phyloP scores from a whole-genome alignment of 2,329 filamentous ascomycete species.

The Xylaria arbuscula region DNA sequence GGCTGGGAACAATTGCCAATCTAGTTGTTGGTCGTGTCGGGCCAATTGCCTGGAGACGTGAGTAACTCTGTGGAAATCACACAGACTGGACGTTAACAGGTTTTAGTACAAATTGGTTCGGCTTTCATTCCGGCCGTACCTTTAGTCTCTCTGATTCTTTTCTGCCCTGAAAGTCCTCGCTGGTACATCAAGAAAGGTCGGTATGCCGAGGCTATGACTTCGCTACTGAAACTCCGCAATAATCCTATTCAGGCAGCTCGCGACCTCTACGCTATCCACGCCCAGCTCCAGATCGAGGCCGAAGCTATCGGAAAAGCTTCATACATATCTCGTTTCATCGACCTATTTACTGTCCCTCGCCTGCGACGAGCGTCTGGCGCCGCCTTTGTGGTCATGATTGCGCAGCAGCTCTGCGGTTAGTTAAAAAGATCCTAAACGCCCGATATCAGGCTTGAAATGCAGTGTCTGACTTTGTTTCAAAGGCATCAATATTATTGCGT shows the following conservation, averaged over 20 bases:
- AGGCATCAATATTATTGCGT: slow-evolving; percentile 76
- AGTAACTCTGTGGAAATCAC: slow-evolving; percentile 19
- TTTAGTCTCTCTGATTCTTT: slow-evolving; percentile 68
- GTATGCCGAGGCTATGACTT: slow-evolving; percentile 69
- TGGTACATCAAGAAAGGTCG: slow-evolving; percentile 75
- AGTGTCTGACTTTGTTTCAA: slow-evolving; percentile 14
- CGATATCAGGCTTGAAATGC: background rate
- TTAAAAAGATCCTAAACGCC: background rate
- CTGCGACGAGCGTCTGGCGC: slow-evolving; percentile 78
- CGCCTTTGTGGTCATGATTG: slow-evolving; percentile 82
- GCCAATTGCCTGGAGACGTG: slow-evolving; percentile 45
- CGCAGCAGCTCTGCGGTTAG: slow-evolving; percentile 73
- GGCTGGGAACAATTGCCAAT: slow-evolving; percentile 70
- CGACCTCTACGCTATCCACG: slow-evolving; percentile 72
- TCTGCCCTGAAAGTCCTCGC: slow-evolving; percentile 74
- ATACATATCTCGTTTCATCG: slow-evolving; percentile 70
- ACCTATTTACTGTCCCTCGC: slow-evolving; percentile 75
- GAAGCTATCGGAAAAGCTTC: slow-evolving; percentile 61
- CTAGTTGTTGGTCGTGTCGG: slow-evolving; percentile 60
- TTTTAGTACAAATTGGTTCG: slow-evolving; percentile 52
- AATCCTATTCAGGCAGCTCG: slow-evolving; percentile 67
- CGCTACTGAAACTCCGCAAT: slow-evolving; percentile 65
- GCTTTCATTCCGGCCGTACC: slow-evolving; percentile 70
- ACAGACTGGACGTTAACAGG: slow-evolving; percentile 11
- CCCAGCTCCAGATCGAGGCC: slow-evolving; percentile 71